Base-by-base conservation (phyloP, 202 grass and related monocot species). In the Carex sylvatica region DNA sequence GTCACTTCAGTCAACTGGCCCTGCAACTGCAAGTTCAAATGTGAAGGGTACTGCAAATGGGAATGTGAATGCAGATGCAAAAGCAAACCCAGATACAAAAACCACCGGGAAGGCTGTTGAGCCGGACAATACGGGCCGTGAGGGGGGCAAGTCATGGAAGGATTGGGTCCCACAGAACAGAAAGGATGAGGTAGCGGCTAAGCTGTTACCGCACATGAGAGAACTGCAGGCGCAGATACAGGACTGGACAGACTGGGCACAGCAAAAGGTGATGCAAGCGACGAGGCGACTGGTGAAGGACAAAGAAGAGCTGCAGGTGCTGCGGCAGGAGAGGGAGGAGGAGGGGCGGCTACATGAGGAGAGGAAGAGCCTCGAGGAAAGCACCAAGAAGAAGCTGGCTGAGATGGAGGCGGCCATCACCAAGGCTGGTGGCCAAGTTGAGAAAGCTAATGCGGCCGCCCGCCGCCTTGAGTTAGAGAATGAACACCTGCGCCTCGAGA, bases 211-310 rank as follows among this genome's bases (percentile, higher is more conserved):
- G 60, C 85, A 87, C 83, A 88, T 90, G 86, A 91, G 90, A 86
- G 89, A 95, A 58, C 79, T 99, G 47, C 93, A 95, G 84, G 85
- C 85, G 3, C 88, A 92, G 36, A 89, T 92, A 86, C 87, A 84
- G 79, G 88, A 92, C 79, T 99, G 96, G 93, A 93, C 86, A 60
- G 88, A 99, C 46, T 99, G 96, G 96, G 96, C 96, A 63, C 93
- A 96, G 74, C 83, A 93, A 60, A 99, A 99, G 73, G 96, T 99
- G 83, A 99, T 96, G 96, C 96, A 93, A 80, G 96, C 94, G 3
- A 84, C 96, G 2, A 86, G 87, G 12, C 91, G 96, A 75, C 86
- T 99, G 60, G 86, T 86, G 19, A 99, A 93, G 65, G 96, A 99
- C 73, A 99, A 92, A 73, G 91, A 91, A 36, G 96, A 92, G 79